These are phyloP conservation scores for Diaporthe humulicola DNA, from an alignment of 2,329 filamentous ascomycete genomes.

Conservation along the genomic window DNA sequence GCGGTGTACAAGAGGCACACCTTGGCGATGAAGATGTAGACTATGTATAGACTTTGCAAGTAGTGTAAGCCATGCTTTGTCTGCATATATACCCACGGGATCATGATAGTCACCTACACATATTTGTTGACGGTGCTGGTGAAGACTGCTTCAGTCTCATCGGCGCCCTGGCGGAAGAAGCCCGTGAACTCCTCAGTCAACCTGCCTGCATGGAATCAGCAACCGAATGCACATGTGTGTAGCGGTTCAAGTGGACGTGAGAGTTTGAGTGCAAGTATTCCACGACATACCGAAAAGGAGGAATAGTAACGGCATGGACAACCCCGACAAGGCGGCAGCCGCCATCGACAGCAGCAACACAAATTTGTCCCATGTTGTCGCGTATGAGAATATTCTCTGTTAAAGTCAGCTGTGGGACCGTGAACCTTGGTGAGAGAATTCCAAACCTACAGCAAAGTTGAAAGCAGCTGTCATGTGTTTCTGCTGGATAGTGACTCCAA, in stretches of 20 bases:
- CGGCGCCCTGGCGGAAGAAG: conserved; percentile 45
- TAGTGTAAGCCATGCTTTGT: conserved; percentile 48
- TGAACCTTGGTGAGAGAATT: rapidly evolving
- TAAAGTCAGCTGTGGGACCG: background rate
- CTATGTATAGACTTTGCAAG: conserved; percentile 70
- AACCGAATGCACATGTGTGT: background rate
- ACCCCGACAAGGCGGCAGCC: conserved; percentile 66
- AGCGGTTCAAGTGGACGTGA: conserved; percentile 50
- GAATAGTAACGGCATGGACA: conserved; percentile 71
- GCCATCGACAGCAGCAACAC: conserved; percentile 61
- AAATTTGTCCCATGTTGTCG: conserved; percentile 63
- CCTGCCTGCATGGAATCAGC: conserved; percentile 41
- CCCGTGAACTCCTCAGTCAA: conserved; percentile 50
- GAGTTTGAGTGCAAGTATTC: rapidly evolving
- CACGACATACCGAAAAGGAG: conserved; percentile 68
- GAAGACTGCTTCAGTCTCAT: conserved; percentile 46
- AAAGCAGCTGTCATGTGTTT: conserved; percentile 20
- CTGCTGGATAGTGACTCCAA: conserved; percentile 10
- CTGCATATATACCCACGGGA: no score
- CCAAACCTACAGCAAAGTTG: background rate
- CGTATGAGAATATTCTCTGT: conserved; percentile 65
- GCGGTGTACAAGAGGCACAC: conserved; percentile 70
- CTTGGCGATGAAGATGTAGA: conserved; percentile 77
- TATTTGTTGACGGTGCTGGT: conserved; percentile 46
- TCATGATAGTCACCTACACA: conserved; percentile 43